Evolutionary conservation across 768 basidiomycete genomes (phyloP).

Genomic region (Chiua virens): DNA sequence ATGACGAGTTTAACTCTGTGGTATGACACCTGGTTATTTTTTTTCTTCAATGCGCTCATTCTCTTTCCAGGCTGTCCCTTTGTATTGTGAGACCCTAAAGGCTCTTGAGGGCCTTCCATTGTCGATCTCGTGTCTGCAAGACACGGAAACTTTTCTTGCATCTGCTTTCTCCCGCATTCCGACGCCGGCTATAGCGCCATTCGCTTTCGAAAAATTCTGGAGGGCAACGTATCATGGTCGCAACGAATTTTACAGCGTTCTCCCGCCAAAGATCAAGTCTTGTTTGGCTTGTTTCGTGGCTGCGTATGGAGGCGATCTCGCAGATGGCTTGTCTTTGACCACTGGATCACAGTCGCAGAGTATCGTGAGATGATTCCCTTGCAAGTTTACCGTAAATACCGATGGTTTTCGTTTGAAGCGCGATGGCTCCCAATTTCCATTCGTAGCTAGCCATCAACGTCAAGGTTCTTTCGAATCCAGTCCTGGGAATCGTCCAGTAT

Average conservation of each 20-base stretch:
- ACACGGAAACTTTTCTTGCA: constrained; percentile 45
- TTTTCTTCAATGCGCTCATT: neutral
- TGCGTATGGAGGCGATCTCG: constrained; percentile 49
- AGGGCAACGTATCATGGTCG: constrained; percentile 50
- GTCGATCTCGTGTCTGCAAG: constrained; percentile 40
- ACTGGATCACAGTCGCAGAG: constrained; percentile 37
- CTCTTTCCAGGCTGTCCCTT: constrained; percentile 25
- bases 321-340: constrained; percentile 41
- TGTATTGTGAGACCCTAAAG: constrained; percentile 49
- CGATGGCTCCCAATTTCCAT: neutral
- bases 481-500: constrained; percentile 24
- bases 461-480: constrained; percentile 10
- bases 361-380: constrained; percentile 26
- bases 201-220: constrained; percentile 60
- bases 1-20: constrained; percentile 45
- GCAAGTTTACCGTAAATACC: constrained; percentile 7
- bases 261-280: constrained; percentile 44
- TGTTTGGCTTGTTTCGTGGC: constrained; percentile 48
- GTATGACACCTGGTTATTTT: constrained; percentile 35
- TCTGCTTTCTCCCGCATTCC: constrained; percentile 53
- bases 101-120: constrained; percentile 39
- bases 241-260: constrained; percentile 34
- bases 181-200: constrained; percentile 46
- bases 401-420: constrained; percentile 19
- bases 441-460: neutral